phyloP scores from a whole-genome alignment of 345 rosid genomes.

The Angophora floribunda region DNA sequence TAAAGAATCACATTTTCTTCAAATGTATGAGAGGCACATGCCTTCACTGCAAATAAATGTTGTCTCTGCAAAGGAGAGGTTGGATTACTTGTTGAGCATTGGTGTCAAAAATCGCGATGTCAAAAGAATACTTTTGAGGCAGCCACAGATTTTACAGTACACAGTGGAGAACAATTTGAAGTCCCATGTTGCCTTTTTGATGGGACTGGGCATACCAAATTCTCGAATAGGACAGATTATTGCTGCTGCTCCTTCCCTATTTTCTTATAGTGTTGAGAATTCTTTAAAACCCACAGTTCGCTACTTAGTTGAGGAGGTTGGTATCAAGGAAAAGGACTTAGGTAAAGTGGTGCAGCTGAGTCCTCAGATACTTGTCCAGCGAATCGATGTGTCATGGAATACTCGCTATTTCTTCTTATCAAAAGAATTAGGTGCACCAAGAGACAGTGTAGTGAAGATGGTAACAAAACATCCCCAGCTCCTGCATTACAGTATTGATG shows the following conservation, averaged over 20 bases:
- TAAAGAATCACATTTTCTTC: constrained; percentile 77
- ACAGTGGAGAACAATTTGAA: constrained; percentile 83
- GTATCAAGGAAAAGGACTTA: constrained; percentile 59
- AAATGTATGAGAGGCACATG: constrained; percentile 89
- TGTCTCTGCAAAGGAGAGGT: constrained; percentile 73
- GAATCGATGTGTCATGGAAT: constrained; percentile 91
- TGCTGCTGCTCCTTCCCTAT: constrained; percentile 63
- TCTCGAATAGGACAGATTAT: constrained; percentile 85
- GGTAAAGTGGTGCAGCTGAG: constrained; percentile 93
- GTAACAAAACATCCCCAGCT: constrained; percentile 92
- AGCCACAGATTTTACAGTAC: constrained; percentile 86
- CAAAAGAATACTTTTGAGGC: constrained; percentile 79
- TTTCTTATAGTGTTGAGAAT: constrained; percentile 85
- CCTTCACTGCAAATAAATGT: constrained; percentile 73
- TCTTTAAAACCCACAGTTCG: constrained; percentile 88
- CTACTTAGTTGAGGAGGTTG: constrained; percentile 95
- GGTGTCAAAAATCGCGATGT: constrained; percentile 90
- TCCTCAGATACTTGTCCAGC: constrained; percentile 92
- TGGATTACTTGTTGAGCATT: constrained; percentile 73
- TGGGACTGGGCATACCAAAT: constrained; percentile 67
- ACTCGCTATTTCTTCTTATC: constrained; percentile 84
- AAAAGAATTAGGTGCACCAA: constrained; percentile 85
- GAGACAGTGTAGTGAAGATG: constrained; percentile 85
- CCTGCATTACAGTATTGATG: constrained; percentile 91
- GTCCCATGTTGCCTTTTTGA: constrained; percentile 69